These are phyloP conservation scores for Termitomyces sp. DNA, from an alignment of 768 basidiomycete genomes.

Conservation along the genomic window DNA sequence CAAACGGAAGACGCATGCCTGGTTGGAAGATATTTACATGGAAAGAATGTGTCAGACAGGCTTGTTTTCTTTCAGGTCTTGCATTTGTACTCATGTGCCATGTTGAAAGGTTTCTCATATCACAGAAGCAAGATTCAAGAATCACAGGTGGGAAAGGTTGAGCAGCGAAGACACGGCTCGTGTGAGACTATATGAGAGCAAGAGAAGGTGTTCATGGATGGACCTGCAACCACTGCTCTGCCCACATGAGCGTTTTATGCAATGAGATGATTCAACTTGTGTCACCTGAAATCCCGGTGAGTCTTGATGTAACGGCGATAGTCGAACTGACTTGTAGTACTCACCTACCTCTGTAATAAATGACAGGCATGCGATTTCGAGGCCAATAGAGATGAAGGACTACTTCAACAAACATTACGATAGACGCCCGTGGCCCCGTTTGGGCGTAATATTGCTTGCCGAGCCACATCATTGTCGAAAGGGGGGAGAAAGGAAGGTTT, in stretches of 20 bases:
- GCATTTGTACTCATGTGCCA: background rate
- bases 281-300: background rate
- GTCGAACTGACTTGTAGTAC: background rate
- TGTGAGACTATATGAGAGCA: background rate
- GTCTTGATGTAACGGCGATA: background rate
- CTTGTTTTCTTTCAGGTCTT: background rate
- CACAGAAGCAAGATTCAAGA: background rate
- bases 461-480: background rate
- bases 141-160: background rate
- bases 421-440: background rate
- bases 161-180: background rate
- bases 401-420: background rate
- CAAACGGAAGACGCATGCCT: background rate
- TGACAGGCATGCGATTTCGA: background rate
- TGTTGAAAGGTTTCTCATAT: background rate
- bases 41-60: background rate
- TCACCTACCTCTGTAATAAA: background rate
- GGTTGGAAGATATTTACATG: background rate
- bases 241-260: background rate
- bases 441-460: background rate
- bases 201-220: background rate
- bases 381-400: background rate
- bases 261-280: background rate
- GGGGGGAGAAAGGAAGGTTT: background rate
- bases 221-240: background rate